Conservation (phyloP, 73 alveolate species). For the Tetrahymena borealis region DNA sequence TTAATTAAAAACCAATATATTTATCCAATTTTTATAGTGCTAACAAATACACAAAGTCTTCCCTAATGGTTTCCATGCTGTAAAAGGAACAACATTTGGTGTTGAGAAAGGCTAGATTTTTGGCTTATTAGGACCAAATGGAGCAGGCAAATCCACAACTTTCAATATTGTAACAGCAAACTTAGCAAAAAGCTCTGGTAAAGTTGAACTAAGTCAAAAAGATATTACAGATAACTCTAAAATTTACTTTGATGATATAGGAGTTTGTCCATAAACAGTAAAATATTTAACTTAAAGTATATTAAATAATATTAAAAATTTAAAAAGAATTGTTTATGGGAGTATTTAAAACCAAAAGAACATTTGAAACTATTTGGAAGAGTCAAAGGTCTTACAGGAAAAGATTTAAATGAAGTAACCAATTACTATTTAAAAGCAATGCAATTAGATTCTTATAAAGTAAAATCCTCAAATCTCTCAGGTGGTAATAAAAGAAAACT, state of each 20-base stretch:
- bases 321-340: constrained; percentile 45
- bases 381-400: constrained; percentile 44
- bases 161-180: constrained; percentile 54
- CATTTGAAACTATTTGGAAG: constrained; percentile 53
- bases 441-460: constrained; percentile 13
- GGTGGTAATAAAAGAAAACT: constrained; percentile 85
- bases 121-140: constrained; percentile 82
- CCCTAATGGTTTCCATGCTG: constrained; percentile 58
- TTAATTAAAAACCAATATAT: too few species aligned
- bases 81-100: constrained; percentile 50
- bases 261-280: constrained; percentile 57
- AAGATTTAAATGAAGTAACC: not conserved
- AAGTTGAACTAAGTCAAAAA: constrained; percentile 5
- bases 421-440: constrained; percentile 4
- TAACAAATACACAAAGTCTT: constrained; percentile 27
- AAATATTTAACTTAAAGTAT: not conserved
- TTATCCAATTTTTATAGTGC: not conserved
- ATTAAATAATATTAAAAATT: not conserved
- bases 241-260: constrained; percentile 41
- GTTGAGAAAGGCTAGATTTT: constrained; percentile 60
- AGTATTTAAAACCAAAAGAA: constrained; percentile 52
- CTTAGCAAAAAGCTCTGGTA: constrained; percentile 42
- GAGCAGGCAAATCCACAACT: constrained; percentile 83
- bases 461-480: constrained; percentile 45
- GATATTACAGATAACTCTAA: constrained; percentile 16